Evolutionary conservation across 805 yeast species (phyloP).

Genomic region (Candida awuae): DNA sequence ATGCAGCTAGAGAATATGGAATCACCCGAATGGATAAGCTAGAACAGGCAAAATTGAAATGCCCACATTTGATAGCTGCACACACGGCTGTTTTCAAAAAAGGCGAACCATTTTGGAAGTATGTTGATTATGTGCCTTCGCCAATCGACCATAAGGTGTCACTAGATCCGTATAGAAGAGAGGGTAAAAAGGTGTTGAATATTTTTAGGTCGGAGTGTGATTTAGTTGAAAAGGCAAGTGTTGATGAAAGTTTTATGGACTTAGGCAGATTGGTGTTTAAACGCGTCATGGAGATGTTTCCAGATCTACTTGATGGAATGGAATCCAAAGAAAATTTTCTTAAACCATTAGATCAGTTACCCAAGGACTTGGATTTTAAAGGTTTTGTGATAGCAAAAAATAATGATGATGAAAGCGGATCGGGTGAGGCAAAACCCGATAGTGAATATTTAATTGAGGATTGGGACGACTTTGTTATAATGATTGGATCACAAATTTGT

Average conservation of each 20-base stretch:
- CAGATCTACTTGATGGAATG: conserved; percentile 30
- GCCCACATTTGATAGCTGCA: conserved; percentile 68
- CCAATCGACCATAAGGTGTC: conserved; percentile 72
- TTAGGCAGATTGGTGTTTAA: conserved; percentile 57
- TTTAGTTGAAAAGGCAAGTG: conserved; percentile 85
- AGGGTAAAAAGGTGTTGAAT: conserved; percentile 68
- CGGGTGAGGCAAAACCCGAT: conserved; percentile 3
- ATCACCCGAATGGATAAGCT: conserved; percentile 70
- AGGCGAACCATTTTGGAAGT: conserved; percentile 81
- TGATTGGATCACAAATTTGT: conserved; percentile 59
- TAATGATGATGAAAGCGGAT: conserved; percentile 16
- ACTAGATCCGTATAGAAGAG: conserved; percentile 85
- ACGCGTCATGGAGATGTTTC: conserved; percentile 37
- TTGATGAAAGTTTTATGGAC: conserved; percentile 88
- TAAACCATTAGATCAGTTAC: conserved; percentile 37
- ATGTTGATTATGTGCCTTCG: conserved; percentile 50
- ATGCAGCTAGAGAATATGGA: conserved; percentile 82
- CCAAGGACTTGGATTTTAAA: conserved; percentile 21
- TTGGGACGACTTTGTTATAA: conserved; percentile 76
- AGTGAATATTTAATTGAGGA: conserved; percentile 28
- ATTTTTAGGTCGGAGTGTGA: conserved; percentile 57
- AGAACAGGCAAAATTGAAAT: conserved; percentile 59
- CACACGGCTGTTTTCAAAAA: conserved; percentile 92
- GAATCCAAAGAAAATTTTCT: conserved; percentile 21
- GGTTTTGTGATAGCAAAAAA: conserved; percentile 24